Evolutionary conservation across 257 asterid genomes (phyloP).

Genomic region (Echites panduratus): DNA sequence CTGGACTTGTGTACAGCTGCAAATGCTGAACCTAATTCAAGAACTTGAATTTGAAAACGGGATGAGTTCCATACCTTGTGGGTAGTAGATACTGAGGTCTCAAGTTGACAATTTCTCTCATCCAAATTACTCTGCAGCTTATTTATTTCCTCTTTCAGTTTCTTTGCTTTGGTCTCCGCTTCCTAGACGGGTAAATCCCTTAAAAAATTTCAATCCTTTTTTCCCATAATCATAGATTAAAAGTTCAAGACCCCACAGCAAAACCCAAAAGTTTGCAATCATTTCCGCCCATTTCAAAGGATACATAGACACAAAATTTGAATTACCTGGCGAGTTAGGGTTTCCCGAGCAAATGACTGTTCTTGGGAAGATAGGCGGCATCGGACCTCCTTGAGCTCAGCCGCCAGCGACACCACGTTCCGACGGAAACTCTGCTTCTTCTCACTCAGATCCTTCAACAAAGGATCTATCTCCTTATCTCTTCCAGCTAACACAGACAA

Average conservation of each 20-base stretch:
- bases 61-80: conserved; percentile 55
- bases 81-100: conserved; percentile 48
- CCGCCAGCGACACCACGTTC: conserved; percentile 77
- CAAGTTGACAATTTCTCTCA: conserved; percentile 51
- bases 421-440: conserved; percentile 79
- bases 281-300: too few species aligned
- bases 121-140: conserved; percentile 57
- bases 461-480: conserved; percentile 58
- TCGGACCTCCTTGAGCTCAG: conserved; percentile 81
- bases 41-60: neutral
- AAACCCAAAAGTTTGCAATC: too few species aligned
- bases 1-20: neutral
- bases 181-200: conserved; percentile 33
- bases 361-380: conserved; percentile 53
- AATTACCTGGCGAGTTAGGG: too few species aligned
- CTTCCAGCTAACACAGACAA: neutral
- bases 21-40: neutral
- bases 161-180: conserved; percentile 67
- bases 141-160: conserved; percentile 52
- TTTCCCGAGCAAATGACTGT: too few species aligned
- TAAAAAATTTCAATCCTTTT: neutral
- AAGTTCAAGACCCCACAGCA: conserved; percentile 14
- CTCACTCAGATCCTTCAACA: conserved; percentile 79
- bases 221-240: neutral
- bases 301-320: too few species aligned